Conservation (phyloP, 2,329 filamentous ascomycete genomes). For the Cytospora leucostoma region DNA sequence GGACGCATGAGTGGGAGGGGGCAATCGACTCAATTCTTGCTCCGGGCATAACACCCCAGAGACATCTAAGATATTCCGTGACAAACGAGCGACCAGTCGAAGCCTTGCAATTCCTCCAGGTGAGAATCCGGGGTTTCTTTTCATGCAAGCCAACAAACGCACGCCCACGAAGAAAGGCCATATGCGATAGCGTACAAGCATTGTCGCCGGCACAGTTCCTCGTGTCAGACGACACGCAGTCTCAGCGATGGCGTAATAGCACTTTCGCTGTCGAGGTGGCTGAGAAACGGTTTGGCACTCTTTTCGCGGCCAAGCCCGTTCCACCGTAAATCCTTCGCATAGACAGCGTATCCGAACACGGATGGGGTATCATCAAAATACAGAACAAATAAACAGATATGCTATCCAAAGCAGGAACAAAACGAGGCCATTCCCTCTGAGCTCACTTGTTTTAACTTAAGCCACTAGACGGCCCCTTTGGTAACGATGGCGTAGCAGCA, state of each 20-base stretch:
- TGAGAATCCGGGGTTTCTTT: too few relatives aligned
- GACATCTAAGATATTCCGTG: too few relatives aligned
- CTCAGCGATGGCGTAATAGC: constrained; percentile 58
- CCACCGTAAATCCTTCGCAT: constrained; percentile 29
- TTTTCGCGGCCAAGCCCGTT: constrained; percentile 27
- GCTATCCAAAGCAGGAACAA: constrained; percentile 30
- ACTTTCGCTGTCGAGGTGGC: constrained; percentile 54
- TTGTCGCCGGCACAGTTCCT: constrained; percentile 49
- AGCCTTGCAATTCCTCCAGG: too few relatives aligned
- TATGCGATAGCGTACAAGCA: constrained; percentile 55
- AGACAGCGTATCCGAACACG: constrained; percentile 55
- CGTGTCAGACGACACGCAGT: constrained; percentile 52
- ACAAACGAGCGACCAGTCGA: too few relatives aligned
- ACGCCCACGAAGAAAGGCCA: constrained; percentile 27
- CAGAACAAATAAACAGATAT: constrained; percentile 31
- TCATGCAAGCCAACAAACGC: constrained; percentile 15
- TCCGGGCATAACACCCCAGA: too few relatives aligned
- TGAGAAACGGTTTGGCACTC: constrained; percentile 29
- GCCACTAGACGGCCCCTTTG: neutral
- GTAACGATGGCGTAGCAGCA: constrained; percentile 31
- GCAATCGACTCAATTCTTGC: too few relatives aligned
- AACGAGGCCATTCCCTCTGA: constrained; percentile 20
- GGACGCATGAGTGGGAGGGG: too few relatives aligned
- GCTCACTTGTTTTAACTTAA: neutral
- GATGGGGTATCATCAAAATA: constrained; percentile 55